These are phyloP conservation scores for Daldinia vernicosa DNA, from an alignment of 495 filamentous ascomycete genomes.

Conservation along the genomic window DNA sequence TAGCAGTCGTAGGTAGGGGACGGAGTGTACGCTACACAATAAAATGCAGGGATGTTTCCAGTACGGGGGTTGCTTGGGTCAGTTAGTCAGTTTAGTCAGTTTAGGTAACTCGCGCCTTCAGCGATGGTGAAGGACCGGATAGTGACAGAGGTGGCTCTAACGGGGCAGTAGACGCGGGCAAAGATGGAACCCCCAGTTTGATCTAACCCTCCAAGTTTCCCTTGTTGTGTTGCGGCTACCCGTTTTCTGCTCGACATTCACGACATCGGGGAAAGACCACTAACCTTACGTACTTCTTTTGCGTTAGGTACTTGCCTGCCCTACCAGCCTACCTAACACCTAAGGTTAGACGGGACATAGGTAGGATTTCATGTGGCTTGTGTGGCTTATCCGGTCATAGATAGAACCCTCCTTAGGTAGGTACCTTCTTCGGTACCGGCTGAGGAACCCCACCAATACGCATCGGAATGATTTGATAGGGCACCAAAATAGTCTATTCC, in stretches of 20 bases:
- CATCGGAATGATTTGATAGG: constrained; percentile 40
- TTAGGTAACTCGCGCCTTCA: constrained; percentile 26
- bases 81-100: constrained; percentile 1
- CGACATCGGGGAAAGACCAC: not conserved
- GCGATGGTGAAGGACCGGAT: constrained; percentile 27
- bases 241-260: constrained; percentile 1
- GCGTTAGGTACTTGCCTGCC: constrained; percentile 1
- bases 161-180: constrained; percentile 29
- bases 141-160: constrained; percentile 29
- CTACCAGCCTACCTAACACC: too few species aligned
- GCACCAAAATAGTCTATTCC: not conserved
- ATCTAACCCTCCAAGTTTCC: constrained; percentile 1
- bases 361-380: constrained; percentile 14
- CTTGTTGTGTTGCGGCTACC: constrained; percentile 16
- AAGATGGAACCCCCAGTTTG: constrained; percentile 37
- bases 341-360: not conserved
- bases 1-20: constrained; percentile 5
- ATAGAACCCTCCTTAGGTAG: not conserved
- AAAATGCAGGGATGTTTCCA: constrained; percentile 34
- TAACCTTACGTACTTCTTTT: constrained; percentile 1
- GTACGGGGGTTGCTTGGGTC: constrained; percentile 16
- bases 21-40: constrained; percentile 9
- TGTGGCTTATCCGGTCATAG: not conserved
- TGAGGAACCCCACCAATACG: not conserved
- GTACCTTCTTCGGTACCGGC: not conserved